phyloP scores from a whole-genome alignment of 2,329 filamentous ascomycete species.

The Tolypocladium paradoxum region DNA sequence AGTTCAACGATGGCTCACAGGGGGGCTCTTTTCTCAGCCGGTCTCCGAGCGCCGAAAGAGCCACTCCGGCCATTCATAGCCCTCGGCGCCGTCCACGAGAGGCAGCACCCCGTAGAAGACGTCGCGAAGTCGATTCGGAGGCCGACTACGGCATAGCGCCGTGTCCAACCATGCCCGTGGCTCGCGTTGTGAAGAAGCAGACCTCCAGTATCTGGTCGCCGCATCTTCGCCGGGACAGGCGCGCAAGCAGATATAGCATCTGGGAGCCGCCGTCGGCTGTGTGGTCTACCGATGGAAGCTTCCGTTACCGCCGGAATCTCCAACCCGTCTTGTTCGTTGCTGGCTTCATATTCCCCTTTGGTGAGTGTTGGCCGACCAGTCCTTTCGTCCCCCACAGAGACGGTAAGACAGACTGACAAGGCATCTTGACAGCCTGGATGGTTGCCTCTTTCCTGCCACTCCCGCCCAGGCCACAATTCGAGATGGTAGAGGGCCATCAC shows the following conservation, averaged over 20 bases:
- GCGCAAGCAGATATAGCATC: constrained; percentile 45
- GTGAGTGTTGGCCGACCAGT: constrained; percentile 30
- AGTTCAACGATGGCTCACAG: constrained; percentile 35
- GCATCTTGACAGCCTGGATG: constrained; percentile 55
- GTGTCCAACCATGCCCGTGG: constrained; percentile 17
- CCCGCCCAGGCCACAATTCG: constrained; percentile 42
- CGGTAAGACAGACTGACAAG: neutral
- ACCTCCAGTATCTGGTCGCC: constrained; percentile 61
- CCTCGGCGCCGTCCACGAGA: constrained; percentile 34
- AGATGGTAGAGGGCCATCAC: constrained; percentile 38
- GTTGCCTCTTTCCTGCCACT: constrained; percentile 65
- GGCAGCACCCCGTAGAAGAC: constrained; percentile 8
- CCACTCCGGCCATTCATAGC: constrained; percentile 33
- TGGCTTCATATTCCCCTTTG: constrained; percentile 68
- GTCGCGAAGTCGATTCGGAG: neutral
- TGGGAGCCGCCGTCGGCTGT: constrained; percentile 67
- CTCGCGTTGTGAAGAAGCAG: constrained; percentile 30
- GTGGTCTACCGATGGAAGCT: constrained; percentile 48
- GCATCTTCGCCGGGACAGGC: constrained; percentile 55
- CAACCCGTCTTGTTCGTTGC: constrained; percentile 66
- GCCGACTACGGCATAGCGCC: constrained; percentile 19
- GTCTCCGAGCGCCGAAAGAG: constrained; percentile 39
- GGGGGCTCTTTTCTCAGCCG: constrained; percentile 33
- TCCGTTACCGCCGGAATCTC: constrained; percentile 57
- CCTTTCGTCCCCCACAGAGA: neutral